phyloP scores from a whole-genome alignment of 2,329 filamentous ascomycete species.

The Xylariaceae sp. region DNA sequence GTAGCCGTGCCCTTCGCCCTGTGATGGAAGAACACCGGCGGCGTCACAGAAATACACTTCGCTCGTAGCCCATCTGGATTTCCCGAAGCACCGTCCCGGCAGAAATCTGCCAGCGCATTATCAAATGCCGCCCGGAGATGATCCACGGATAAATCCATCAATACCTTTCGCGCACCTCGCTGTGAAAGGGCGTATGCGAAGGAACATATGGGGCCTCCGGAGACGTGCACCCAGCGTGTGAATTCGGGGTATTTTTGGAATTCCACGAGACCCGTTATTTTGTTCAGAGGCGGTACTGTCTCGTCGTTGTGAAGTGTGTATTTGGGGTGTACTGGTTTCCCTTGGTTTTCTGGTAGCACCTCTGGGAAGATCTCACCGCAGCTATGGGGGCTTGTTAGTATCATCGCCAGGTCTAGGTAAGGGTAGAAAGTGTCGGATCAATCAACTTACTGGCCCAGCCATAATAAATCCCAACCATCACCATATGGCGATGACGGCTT shows the following conservation, averaged over 20 bases:
- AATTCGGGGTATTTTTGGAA: slow-evolving; percentile 23
- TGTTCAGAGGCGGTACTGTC: slow-evolving; percentile 26
- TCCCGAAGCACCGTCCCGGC: slow-evolving; percentile 26
- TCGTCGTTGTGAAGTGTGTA: slow-evolving; percentile 25
- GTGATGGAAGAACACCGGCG: slow-evolving; percentile 32
- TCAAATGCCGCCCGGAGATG: slow-evolving; percentile 30
- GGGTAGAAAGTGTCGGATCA: not conserved
- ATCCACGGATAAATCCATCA: slow-evolving; percentile 30
- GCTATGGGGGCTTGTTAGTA: slow-evolving; percentile 3
- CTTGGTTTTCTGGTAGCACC: slow-evolving; percentile 24
- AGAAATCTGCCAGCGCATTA: slow-evolving; percentile 31
- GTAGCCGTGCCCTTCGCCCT: slow-evolving; percentile 25
- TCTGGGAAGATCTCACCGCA: slow-evolving; percentile 30
- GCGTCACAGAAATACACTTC: slow-evolving; percentile 33
- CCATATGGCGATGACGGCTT: slow-evolving; percentile 26
- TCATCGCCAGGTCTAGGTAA: not conserved
- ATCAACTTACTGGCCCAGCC: slow-evolving; percentile 26
- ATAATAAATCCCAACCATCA: slow-evolving; percentile 26
- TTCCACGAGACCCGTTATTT: slow-evolving; percentile 28
- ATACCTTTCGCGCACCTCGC: slow-evolving; percentile 26
- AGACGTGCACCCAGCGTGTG: slow-evolving; percentile 27
- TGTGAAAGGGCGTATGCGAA: slow-evolving; percentile 33
- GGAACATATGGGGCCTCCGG: slow-evolving; percentile 26
- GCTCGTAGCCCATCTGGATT: slow-evolving; percentile 24
- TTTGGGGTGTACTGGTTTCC: slow-evolving; percentile 24